phyloP scores from a whole-genome alignment of 371 early-diverging fungal genomes.

The Rhizopus sp. region DNA sequence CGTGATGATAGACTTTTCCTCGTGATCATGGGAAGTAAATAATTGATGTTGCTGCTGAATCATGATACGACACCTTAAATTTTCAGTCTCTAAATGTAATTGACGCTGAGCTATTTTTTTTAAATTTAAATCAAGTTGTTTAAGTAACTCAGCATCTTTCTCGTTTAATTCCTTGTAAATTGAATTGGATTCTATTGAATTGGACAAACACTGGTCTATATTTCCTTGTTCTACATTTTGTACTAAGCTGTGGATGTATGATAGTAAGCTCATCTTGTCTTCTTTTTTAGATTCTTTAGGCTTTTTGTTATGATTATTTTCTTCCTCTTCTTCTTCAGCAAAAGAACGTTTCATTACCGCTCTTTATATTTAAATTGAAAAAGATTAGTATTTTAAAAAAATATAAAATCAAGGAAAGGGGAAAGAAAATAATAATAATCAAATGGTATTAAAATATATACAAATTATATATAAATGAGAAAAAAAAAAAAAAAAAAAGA shows the following conservation, averaged over 20 bases:
- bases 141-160: constrained; percentile 20
- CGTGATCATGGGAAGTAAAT: constrained; percentile 28
- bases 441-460: neutral
- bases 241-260: constrained; percentile 16
- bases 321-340: constrained; percentile 14
- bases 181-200: constrained; percentile 1
- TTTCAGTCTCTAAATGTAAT: constrained; percentile 36
- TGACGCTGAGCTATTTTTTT: constrained; percentile 37
- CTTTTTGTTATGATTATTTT: constrained; percentile 15
- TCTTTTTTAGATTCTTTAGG: constrained; percentile 14
- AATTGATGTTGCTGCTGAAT: constrained; percentile 21
- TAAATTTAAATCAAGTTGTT: constrained; percentile 25
- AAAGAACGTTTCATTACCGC: constrained; percentile 40
- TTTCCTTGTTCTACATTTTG: constrained; percentile 24
- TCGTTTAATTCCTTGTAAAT: neutral
- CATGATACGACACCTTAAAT: constrained; percentile 25
- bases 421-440: neutral
- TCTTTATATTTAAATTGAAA: neutral
- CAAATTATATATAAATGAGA: constrained; percentile 5
- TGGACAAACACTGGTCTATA: constrained; percentile 8
- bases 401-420: too few relatives aligned
- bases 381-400: too few relatives aligned
- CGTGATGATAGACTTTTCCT: neutral
- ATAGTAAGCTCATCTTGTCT: constrained; percentile 15
- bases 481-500: constrained; percentile 6